Conservation (phyloP, 768 basidiomycete genomes). For the Neoboletus brunneissimus region DNA sequence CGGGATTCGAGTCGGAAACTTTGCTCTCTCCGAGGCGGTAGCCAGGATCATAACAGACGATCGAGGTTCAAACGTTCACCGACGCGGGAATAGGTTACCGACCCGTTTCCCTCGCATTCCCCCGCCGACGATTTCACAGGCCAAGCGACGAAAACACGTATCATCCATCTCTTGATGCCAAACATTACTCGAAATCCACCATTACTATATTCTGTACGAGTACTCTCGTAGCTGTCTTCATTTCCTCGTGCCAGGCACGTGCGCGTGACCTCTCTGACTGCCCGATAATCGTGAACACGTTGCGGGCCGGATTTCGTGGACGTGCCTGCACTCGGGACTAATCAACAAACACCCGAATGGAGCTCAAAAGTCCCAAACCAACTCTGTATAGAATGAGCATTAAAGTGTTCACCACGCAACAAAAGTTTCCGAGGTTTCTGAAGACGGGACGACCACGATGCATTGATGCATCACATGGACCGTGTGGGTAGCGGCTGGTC, state of each 20-base stretch:
- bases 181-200: background rate
- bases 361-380: background rate
- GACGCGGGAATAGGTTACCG: background rate
- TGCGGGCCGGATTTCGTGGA: background rate
- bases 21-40: too few relatives aligned
- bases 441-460: background rate
- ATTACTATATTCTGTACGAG: background rate
- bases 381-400: background rate
- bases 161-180: background rate
- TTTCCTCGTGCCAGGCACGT: background rate
- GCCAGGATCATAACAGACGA: too few relatives aligned
- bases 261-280: background rate
- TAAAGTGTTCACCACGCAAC: background rate
- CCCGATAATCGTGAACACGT: background rate
- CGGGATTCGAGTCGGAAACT: too few relatives aligned
- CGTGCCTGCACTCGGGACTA: background rate
- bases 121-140: background rate
- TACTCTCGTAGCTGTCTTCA: background rate
- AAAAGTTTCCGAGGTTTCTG: background rate
- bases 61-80: too few relatives aligned
- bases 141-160: too few relatives aligned
- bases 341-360: background rate
- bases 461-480: background rate
- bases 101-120: too few relatives aligned
- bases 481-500: background rate